Evolutionary conservation across 257 asterid genomes (phyloP).

Genomic region (Solanum chaucha): DNA sequence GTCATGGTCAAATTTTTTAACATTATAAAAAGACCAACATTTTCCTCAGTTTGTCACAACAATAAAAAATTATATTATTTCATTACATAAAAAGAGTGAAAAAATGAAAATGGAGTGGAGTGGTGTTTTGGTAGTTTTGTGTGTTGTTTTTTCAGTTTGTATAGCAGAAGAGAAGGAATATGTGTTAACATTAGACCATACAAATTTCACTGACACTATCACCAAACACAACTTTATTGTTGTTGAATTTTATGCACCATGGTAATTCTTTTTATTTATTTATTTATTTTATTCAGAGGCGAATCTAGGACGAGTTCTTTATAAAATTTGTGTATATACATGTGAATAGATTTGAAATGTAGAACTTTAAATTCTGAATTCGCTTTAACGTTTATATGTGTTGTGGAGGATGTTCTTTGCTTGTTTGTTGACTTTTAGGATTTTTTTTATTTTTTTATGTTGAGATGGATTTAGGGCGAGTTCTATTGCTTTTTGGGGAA

Average conservation of each 20-base stretch:
- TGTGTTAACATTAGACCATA: slow-evolving; percentile 55
- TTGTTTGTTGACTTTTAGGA: neutral
- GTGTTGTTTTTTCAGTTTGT: slow-evolving; percentile 18
- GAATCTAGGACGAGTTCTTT: neutral
- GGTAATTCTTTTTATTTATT: slow-evolving; percentile 20
- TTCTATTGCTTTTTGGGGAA: neutral
- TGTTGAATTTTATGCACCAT: slow-evolving; percentile 78
- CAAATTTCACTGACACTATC: slow-evolving; percentile 46
- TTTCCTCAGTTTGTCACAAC: neutral
- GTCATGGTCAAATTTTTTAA: neutral
- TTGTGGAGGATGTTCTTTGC: neutral
- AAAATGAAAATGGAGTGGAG: neutral
- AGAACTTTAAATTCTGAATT: neutral
- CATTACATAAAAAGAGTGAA: neutral
- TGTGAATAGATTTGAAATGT: neutral
- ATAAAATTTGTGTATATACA: neutral
- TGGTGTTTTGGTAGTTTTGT: slow-evolving; percentile 8
- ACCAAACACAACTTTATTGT: slow-evolving; percentile 50
- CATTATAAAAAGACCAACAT: neutral
- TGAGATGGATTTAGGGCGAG: neutral
- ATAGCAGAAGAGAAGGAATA: slow-evolving; percentile 34
- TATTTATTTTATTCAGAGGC: neutral
- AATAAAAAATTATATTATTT: too few species aligned
- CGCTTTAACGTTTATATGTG: neutral
- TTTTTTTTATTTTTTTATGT: too few species aligned